Conservation (phyloP, 495 filamentous ascomycete genomes). For the Hypoxylon lienhwacheense region DNA sequence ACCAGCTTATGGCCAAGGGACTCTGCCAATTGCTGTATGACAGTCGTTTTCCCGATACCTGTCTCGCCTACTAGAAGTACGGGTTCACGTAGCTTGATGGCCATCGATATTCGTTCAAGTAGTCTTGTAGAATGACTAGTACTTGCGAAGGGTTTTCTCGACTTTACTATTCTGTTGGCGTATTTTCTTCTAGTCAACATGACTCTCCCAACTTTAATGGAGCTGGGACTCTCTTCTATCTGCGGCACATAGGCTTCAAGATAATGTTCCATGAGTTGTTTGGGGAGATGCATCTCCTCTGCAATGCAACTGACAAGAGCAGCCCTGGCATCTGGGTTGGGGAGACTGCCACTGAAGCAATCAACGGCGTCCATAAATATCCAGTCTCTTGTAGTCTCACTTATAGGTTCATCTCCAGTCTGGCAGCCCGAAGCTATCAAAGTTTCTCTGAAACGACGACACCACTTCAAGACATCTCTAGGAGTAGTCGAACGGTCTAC, state of each 20-base stretch:
- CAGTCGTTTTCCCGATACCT: conserved; percentile 95
- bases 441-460: conserved; percentile 66
- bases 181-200: conserved; percentile 53
- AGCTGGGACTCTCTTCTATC: conserved; percentile 59
- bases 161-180: conserved; percentile 46
- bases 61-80: conserved; percentile 95
- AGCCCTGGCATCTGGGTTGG: conserved; percentile 62
- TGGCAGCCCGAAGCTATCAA: conserved; percentile 61
- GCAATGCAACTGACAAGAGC: conserved; percentile 70
- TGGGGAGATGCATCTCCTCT: conserved; percentile 80
- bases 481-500: conserved; percentile 66
- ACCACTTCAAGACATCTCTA: conserved; percentile 89
- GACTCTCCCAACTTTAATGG: conserved; percentile 68
- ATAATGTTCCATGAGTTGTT: conserved; percentile 72
- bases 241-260: conserved; percentile 67
- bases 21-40: conserved; percentile 88
- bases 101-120: conserved; percentile 82
- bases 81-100: conserved; percentile 81
- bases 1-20: conserved; percentile 78
- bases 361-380: conserved; percentile 92
- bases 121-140: conserved; percentile 70
- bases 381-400: conserved; percentile 70
- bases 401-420: conserved; percentile 73
- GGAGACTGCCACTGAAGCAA: conserved; percentile 78
- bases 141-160: conserved; percentile 65